Conservation (phyloP, 768 basidiomycete species). For the Boletus vinaceobasis region DNA sequence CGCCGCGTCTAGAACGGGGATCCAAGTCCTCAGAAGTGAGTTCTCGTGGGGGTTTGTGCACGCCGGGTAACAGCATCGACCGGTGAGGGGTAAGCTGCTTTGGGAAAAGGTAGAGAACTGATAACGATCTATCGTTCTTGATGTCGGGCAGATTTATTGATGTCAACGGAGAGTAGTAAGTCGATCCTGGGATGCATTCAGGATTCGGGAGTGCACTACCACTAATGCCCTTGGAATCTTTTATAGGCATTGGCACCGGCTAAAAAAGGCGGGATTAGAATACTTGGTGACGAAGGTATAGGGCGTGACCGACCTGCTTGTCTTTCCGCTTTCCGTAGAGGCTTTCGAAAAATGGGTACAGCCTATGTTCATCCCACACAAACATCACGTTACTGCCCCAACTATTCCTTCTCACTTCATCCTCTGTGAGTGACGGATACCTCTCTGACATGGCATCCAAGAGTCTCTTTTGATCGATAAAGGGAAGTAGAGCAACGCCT, state of each 20-base stretch:
- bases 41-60: conserved; percentile 52
- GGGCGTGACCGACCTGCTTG: conserved; percentile 52
- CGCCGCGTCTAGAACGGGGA: conserved; percentile 52
- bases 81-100: conserved; percentile 81
- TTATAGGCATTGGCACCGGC: conserved; percentile 71
- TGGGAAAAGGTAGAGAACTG: conserved; percentile 87
- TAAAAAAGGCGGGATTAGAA: conserved; percentile 33
- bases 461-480: conserved; percentile 85
- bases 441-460: conserved; percentile 75
- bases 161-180: conserved; percentile 73
- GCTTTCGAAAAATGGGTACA: conserved; percentile 85
- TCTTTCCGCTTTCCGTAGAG: conserved; percentile 89
- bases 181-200: conserved; percentile 87
- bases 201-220: conserved; percentile 83
- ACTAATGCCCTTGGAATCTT: conserved; percentile 71
- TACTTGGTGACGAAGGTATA: not conserved
- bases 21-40: conserved; percentile 70
- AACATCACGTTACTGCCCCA: conserved; percentile 85
- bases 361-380: conserved; percentile 75
- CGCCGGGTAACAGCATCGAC: conserved; percentile 77
- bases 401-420: conserved; percentile 78
- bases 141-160: conserved; percentile 69
- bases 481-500: conserved; percentile 93
- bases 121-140: conserved; percentile 81
- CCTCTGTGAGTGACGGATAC: conserved; percentile 67